Evolutionary conservation across 78 protist species (phyloP).

Genomic region (Speleostelium caveatum): DNA sequence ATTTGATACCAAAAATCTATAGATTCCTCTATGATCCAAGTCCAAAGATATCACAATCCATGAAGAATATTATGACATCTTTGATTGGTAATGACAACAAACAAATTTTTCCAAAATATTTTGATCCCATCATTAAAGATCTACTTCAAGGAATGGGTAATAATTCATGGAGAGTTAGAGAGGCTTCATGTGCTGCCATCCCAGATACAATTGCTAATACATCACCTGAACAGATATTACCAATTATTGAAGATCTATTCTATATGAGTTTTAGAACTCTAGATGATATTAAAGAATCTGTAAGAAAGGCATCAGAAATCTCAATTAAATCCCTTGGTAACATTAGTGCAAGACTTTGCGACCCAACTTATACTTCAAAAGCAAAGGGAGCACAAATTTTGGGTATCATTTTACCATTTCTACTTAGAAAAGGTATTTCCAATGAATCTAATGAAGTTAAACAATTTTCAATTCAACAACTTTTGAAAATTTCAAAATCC

Average conservation of each 20-base stretch:
- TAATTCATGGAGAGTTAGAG: conserved; percentile 82
- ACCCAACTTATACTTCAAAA: conserved; percentile 59
- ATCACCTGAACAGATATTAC: conserved; percentile 35
- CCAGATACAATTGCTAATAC: conserved; percentile 72
- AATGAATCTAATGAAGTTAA: conserved; percentile 62
- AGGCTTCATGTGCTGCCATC: conserved; percentile 71
- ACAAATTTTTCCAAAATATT: conserved; percentile 45
- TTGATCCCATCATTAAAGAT: conserved; percentile 60
- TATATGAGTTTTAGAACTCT: conserved; percentile 66
- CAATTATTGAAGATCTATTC: conserved; percentile 69
- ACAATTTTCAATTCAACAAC: conserved; percentile 26
- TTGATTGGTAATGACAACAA: conserved; percentile 28
- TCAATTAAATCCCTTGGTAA: conserved; percentile 51
- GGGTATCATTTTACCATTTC: conserved; percentile 51
- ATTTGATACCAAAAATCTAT: conserved; percentile 85
- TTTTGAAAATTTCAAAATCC: conserved; percentile 43
- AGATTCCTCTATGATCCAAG: conserved; percentile 84
- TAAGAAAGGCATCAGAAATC: conserved; percentile 73
- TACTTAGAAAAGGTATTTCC: conserved; percentile 53
- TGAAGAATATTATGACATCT: conserved; percentile 63
- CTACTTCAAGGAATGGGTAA: conserved; percentile 53
- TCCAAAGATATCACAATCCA: conserved; percentile 62
- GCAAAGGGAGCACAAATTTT: conserved; percentile 31
- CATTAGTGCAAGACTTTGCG: conserved; percentile 48
- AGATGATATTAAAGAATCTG: conserved; percentile 86